Evolutionary conservation across 2,329 filamentous ascomycete species (phyloP), one percentile per base, ranked within the genome.

Genomic region (Phaeomoniella chlamydospora): DNA sequence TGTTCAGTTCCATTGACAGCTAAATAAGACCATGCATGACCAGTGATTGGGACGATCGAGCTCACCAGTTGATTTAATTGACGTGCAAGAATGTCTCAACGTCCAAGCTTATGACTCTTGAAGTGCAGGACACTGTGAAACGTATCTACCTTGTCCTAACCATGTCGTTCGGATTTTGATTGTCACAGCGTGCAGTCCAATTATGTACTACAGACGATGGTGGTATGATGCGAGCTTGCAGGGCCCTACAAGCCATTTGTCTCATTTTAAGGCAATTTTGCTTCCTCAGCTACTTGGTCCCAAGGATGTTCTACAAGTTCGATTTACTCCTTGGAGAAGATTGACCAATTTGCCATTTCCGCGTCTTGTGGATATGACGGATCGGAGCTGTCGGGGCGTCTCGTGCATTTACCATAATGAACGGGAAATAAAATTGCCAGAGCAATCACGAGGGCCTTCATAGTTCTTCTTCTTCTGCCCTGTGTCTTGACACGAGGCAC

Each of bases 251-350:
- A 10, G 14, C 18, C 16, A 34, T 5, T 34, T 34, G 14, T 34
- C 12, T 11, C 9, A 18, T 15, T 12, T 12, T 15, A 34, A 42
- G 35, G 45, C 45, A 47, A 47, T 43, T 37, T 36, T 37, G 42
- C 45, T 43, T 47, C 45, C 45, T 42, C 45, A 43, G 43, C 45
- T 47, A 43, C 45, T 47, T 47, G 43, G n/a, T 34, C 29, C 30
- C n/a, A 6, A n/a, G 22, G 22, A 9, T 9, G n/a, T 39, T 31
- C 40, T 34, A 45, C 44, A 46, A 45, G 44, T 43, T 46, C 44
- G 43, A 45, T 43, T 32, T 18, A 32, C 10, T 26, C 22, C n/a
- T 26, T n/a, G 22, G 22, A 26, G 22, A 26, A 6, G 43, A 46
- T 45, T 43, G 45, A 43, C 39, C 35, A 40, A 39, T 30, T 32